Evolutionary conservation across 2,329 filamentous ascomycete species (phyloP).

Genomic region (Elsinoe ampelina): DNA sequence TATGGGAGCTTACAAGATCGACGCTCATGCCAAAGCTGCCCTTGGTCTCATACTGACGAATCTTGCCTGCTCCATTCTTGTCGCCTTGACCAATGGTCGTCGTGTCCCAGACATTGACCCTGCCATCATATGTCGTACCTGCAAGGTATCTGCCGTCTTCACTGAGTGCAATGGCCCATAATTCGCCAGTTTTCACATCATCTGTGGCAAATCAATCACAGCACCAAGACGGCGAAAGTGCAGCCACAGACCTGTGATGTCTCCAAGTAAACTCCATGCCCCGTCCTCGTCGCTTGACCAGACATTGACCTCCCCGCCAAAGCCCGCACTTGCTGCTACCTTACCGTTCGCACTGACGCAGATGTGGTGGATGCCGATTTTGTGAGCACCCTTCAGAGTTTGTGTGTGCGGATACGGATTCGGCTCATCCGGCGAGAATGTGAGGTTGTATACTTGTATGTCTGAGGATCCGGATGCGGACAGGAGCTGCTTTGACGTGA

Average conservation of each 20-base stretch:
- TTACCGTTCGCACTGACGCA: constrained; percentile 60
- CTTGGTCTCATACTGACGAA: constrained; percentile 81
- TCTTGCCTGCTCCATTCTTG: constrained; percentile 43
- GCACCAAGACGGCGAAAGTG: background rate
- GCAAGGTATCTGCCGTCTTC: constrained; percentile 76
- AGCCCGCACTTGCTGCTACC: constrained; percentile 73
- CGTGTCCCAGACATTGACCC: constrained; percentile 78
- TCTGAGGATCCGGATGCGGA: constrained; percentile 78
- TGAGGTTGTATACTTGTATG: constrained; percentile 64
- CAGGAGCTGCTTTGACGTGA: constrained; percentile 46
- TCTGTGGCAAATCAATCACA: constrained; percentile 25
- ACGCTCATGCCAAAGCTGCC: constrained; percentile 86
- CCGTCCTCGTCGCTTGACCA: constrained; percentile 53
- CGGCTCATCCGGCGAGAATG: constrained; percentile 39
- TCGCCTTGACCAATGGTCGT: constrained; percentile 28
- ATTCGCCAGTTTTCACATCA: constrained; percentile 55
- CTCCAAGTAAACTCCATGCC: constrained; percentile 44
- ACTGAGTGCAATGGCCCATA: constrained; percentile 83
- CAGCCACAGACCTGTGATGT: constrained; percentile 33
- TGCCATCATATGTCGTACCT: constrained; percentile 78
- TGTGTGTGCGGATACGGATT: constrained; percentile 64
- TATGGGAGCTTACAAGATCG: constrained; percentile 50
- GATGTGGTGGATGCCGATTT: constrained; percentile 85
- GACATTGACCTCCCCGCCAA: constrained; percentile 77
- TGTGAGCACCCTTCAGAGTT: constrained; percentile 69